These are phyloP conservation scores for Discostella pseudostelligera DNA, from an alignment of 108 stramenopile genomes.

Conservation along the genomic window DNA sequence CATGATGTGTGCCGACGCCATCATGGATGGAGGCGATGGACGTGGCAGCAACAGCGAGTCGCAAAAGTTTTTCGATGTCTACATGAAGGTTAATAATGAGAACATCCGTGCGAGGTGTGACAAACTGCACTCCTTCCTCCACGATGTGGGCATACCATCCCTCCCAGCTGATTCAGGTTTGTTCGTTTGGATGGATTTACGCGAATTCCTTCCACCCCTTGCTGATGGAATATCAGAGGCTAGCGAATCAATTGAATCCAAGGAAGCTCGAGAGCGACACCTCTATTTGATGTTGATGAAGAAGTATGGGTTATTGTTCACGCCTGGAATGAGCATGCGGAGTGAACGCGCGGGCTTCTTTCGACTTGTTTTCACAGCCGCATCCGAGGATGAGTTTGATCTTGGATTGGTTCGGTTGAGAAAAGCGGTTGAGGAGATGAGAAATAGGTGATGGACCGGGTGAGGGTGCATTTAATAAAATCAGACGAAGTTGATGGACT, in stretches of 20 bases:
- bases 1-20: constrained; percentile 49
- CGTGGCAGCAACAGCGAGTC: constrained; percentile 1
- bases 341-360: constrained; percentile 84
- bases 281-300: constrained; percentile 72
- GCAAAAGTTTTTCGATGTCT: constrained; percentile 53
- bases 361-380: constrained; percentile 86
- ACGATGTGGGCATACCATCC: constrained; percentile 68
- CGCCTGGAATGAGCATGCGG: constrained; percentile 82
- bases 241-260: constrained; percentile 37
- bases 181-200: constrained; percentile 85
- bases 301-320: constrained; percentile 78
- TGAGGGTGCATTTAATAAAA: too few species aligned
- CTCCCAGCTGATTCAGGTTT: constrained; percentile 69
- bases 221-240: constrained; percentile 15
- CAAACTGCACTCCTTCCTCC: constrained; percentile 46
- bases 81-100: constrained; percentile 52
- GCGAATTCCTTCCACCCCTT: constrained; percentile 57
- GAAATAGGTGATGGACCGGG: constrained; percentile 12
- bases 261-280: constrained; percentile 56
- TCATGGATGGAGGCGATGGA: constrained; percentile 4
- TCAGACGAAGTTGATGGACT: too few species aligned
- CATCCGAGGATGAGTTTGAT: constrained; percentile 72
- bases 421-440: constrained; percentile 52
- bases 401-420: constrained; percentile 64
- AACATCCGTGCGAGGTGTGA: constrained; percentile 61